Percentiles rank a stretch among this genome's conserved stretches.
phyloP scores from a whole-genome alignment of 2,329 filamentous ascomycete genomes.

The Fusarium virguliforme region DNA sequence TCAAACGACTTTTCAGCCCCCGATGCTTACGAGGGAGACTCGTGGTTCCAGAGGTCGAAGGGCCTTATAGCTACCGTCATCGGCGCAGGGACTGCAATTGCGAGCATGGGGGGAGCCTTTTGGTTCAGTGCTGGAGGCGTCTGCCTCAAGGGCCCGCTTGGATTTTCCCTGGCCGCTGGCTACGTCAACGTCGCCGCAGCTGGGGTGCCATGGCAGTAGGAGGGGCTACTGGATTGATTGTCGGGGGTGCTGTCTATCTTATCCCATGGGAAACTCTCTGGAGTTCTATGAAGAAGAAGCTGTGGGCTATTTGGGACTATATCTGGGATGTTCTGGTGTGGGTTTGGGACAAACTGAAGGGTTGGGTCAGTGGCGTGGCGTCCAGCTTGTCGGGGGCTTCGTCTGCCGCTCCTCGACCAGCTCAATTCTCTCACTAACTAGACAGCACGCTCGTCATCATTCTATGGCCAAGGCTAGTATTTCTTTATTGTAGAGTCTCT shows the following conservation, averaged over 20 bases:
- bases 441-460: no score
- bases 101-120: neutral
- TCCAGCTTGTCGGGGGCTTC: no score
- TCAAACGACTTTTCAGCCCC: neutral
- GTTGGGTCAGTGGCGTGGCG: neutral
- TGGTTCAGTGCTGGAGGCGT: slow-evolving; percentile 8
- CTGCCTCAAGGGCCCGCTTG: neutral
- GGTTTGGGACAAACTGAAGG: slow-evolving; percentile 20
- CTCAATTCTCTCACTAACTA: no score
- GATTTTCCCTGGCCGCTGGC: slow-evolving; percentile 7
- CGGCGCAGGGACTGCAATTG: slow-evolving; percentile 8
- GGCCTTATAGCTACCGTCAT: slow-evolving; percentile 4
- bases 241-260: slow-evolving; percentile 8
- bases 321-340: neutral
- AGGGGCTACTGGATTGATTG: neutral
- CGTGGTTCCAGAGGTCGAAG: slow-evolving; percentile 13
- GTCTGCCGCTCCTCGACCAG: no score
- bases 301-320: slow-evolving; percentile 5
- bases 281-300: neutral
- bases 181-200: slow-evolving; percentile 5
- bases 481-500: no score
- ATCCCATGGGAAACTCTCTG: slow-evolving; percentile 12
- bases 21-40: slow-evolving; percentile 13
- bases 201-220: neutral
- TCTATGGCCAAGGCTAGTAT: no score